Percentiles rank a stretch among this genome's conserved stretches.
Conservation (phyloP, 2,329 filamentous ascomycete genomes). For the Cordyceps fumosorosea region DNA sequence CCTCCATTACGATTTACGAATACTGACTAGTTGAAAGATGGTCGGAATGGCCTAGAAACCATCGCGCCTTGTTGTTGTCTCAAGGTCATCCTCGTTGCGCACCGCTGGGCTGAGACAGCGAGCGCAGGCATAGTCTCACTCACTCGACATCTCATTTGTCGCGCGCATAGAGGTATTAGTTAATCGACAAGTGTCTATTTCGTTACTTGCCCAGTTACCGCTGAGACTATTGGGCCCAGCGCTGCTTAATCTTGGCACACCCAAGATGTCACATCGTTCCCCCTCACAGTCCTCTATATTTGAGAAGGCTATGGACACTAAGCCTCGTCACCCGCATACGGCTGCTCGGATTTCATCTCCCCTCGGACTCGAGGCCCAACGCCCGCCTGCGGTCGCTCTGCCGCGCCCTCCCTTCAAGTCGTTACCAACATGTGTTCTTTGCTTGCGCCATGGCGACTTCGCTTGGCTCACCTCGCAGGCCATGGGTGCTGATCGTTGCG, state of each 20-base stretch:
- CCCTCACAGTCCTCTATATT: neutral
- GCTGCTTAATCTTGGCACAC: neutral
- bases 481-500: neutral
- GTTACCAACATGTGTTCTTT: neutral
- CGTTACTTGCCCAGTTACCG: too few relatives aligned
- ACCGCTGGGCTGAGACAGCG: constrained; percentile 5
- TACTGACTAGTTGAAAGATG: neutral
- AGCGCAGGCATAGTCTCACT: neutral
- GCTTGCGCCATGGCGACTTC: too few relatives aligned
- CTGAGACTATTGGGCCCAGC: neutral
- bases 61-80: neutral
- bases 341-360: constrained; percentile 1
- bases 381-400: neutral
- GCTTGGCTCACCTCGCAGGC: too few relatives aligned
- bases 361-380: constrained; percentile 2
- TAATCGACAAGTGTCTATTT: neutral
- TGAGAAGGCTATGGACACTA: neutral
- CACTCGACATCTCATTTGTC: neutral
- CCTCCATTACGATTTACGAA: neutral
- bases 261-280: neutral
- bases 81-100: neutral
- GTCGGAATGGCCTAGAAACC: neutral
- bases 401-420: too few relatives aligned
- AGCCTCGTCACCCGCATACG: neutral
- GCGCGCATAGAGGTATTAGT: neutral